A percentile compares a stretch with the other conserved stretches of the same genome.
Evolutionary conservation across 805 yeast species (phyloP).

Genomic region (Candida manassasensis): DNA sequence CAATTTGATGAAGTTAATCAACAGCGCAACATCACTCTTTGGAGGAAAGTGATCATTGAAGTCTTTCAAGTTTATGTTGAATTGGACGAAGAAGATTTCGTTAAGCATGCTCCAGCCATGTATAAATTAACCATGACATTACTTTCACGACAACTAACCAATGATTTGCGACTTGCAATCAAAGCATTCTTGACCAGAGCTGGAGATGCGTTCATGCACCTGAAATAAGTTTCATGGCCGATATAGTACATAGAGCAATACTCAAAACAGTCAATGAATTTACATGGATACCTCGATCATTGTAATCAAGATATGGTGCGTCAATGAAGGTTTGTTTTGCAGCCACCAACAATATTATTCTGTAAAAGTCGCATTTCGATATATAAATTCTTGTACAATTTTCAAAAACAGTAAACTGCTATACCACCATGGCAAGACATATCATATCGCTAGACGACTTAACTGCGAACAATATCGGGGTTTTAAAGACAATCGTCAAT

Average conservation of each 20-base stretch:
- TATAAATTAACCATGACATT: conserved; percentile 56
- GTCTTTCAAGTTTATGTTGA: conserved; percentile 78
- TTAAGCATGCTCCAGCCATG: conserved; percentile 51
- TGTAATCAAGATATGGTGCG: too few relatives aligned
- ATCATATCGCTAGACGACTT: conserved; percentile 52
- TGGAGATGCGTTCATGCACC: conserved; percentile 40
- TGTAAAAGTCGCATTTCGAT: too few relatives aligned
- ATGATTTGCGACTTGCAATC: conserved; percentile 58
- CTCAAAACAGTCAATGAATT: too few relatives aligned
- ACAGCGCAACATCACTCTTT: conserved; percentile 70
- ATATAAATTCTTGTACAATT: too few relatives aligned
- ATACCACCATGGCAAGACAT: conserved; percentile 27
- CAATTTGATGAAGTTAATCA: conserved; percentile 74
- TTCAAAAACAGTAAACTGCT: too few relatives aligned
- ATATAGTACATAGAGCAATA: too few relatives aligned
- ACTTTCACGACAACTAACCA: conserved; percentile 55
- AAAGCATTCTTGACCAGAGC: conserved; percentile 53
- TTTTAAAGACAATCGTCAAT: conserved; percentile 52
- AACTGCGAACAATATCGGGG: conserved; percentile 56
- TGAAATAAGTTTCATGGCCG: too few relatives aligned
- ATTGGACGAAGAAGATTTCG: conserved; percentile 70
- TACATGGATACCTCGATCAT: too few relatives aligned
- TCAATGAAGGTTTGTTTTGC: background rate
- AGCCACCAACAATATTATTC: background rate
- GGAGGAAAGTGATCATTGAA: conserved; percentile 92